Evolutionary conservation across 176 grass and related monocot species (phyloP).

Genomic region (Pontederia crassipes): DNA sequence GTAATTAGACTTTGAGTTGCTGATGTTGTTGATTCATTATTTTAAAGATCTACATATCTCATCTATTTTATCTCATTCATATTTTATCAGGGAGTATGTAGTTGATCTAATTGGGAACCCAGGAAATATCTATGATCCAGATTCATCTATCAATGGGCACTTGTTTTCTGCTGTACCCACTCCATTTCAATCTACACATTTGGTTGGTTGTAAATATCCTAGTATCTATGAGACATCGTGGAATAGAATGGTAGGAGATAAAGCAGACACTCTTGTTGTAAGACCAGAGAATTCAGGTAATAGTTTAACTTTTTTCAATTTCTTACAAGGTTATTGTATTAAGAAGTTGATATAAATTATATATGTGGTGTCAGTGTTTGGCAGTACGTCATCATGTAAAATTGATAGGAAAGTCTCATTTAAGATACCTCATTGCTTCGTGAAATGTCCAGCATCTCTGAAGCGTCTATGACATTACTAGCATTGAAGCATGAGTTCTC

Average conservation of each 20-base stretch:
- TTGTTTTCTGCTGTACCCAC: conserved; percentile 59
- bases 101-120: conserved; percentile 69
- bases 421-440: too few species aligned
- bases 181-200: conserved; percentile 55
- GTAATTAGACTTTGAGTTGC: too few species aligned
- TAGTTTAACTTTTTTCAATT: background rate
- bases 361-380: too few species aligned
- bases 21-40: too few species aligned
- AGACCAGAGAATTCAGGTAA: conserved; percentile 32
- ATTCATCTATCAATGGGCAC: conserved; percentile 86
- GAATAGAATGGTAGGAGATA: conserved; percentile 24
- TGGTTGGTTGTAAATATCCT: conserved; percentile 29
- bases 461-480: too few species aligned
- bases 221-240: conserved; percentile 16
- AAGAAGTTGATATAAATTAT: too few species aligned
- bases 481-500: too few species aligned
- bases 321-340: too few species aligned
- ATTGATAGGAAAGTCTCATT: too few species aligned
- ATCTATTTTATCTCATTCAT: background rate
- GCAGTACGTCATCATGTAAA: too few species aligned
- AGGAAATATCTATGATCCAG: conserved; percentile 46
- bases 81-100: conserved; percentile 58
- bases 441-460: too few species aligned
- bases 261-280: conserved; percentile 21
- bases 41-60: too few species aligned